phyloP scores from a whole-genome alignment of 176 grass and related monocot species.

The Musa beccarii region DNA sequence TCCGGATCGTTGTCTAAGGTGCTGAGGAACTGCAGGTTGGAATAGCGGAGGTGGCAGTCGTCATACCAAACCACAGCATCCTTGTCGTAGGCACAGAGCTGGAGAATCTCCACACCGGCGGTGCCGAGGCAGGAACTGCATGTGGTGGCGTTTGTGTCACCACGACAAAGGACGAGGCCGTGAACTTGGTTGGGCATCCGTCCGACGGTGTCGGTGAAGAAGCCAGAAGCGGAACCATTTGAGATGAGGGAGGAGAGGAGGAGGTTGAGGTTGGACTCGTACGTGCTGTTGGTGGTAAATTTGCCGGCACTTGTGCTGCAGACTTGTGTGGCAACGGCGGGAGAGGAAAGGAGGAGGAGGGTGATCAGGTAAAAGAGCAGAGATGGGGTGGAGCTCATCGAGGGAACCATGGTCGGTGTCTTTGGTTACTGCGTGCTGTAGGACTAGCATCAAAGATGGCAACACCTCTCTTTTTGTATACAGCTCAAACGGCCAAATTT shows the following conservation, averaged over 20 bases:
- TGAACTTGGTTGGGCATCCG: conserved; percentile 17
- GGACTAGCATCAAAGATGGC: too few relatives aligned
- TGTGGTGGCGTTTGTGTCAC: background rate
- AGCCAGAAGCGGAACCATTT: conserved; percentile 8
- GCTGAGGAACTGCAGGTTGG: too few relatives aligned
- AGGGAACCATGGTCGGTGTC: background rate
- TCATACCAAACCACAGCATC: too few relatives aligned
- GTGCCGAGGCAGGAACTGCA: conserved; percentile 10
- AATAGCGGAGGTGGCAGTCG: too few relatives aligned
- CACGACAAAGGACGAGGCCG: conserved; percentile 34
- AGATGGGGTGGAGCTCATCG: conserved; percentile 3
- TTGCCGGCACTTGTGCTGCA: background rate
- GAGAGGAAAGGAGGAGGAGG: background rate
- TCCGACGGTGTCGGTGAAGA: background rate
- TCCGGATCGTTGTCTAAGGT: too few relatives aligned
- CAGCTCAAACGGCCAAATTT: too few relatives aligned
- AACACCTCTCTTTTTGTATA: too few relatives aligned
- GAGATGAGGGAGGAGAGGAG: conserved; percentile 24
- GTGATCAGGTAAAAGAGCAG: background rate
- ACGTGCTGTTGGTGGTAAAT: conserved; percentile 18
- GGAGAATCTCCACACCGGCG: too few relatives aligned
- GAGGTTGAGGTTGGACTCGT: conserved; percentile 12
- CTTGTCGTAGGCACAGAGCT: too few relatives aligned
- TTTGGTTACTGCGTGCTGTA: too few relatives aligned
- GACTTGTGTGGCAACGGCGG: background rate